Base-by-base conservation (phyloP, 106 monocot species). In the Gastrodia elata region DNA sequence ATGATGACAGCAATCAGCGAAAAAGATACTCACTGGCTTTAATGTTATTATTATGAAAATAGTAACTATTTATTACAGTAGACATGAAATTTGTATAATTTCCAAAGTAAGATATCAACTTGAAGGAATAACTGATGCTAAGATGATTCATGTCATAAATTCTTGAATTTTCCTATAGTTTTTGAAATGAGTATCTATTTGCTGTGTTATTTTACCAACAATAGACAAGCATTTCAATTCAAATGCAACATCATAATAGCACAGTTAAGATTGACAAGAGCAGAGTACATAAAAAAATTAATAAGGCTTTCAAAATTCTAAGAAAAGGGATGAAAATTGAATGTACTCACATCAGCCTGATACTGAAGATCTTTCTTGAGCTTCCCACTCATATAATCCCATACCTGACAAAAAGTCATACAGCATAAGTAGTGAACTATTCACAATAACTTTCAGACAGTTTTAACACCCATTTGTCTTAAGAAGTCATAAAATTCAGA, bases 361-460 rank as follows among this genome's bases (percentile, higher is more conserved):
- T 97, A 97, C n/a, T 93, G 97, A 41, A 97, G 97, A 84, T 97
- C 97, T 78, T 97, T 97, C 71, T 97, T 97, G 16, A 97, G 86
- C 64, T 42, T 64, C 27, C 61, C 39, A 41, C 64, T 64, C 39
- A 37, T 43, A 41, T 75, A 65, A 64, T 64, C 64, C 64, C 37
- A 37, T 36, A 67, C 67, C 67, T 67, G 67, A 36, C 30, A 32
- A 61, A 13, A 9, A 14, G 61, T 61, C 1, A 61, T 13, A 52
- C 18, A 52, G n/a, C 52, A 52, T 52, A 13, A 61, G 27, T 61
- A 61, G 22, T 1, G 22, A 32, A 11, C 14, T 30, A 27, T 32
- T 3, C 1, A 32, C 1, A 61, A 61, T 9, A 13, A 30, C 61
- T 15, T 1, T 61, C 0, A 61, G 61, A 13, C 61, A 61, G n/a